Conservation (phyloP, 2,329 filamentous ascomycete species). For the Coccinonectria pachysandricola region DNA sequence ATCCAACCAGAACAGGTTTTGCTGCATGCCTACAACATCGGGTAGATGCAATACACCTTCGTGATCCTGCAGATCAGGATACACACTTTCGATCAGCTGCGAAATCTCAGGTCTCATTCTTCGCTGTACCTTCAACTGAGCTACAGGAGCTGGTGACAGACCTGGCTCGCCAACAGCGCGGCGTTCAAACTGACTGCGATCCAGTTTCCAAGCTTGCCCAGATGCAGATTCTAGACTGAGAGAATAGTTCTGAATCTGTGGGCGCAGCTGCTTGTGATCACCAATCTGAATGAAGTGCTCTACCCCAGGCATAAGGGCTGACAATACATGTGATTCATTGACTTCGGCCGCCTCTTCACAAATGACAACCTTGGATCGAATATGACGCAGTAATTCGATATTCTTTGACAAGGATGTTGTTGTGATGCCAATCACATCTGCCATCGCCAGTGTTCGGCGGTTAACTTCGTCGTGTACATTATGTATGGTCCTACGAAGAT, state of each 20-base stretch:
- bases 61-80: constrained; percentile 45
- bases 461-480: constrained; percentile 21
- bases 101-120: constrained; percentile 58
- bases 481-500: background rate
- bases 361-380: constrained; percentile 43
- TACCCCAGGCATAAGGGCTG: constrained; percentile 42
- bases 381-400: constrained; percentile 32
- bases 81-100: constrained; percentile 46
- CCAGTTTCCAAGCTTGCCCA: constrained; percentile 25
- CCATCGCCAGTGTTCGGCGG: constrained; percentile 22
- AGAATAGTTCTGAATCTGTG: constrained; percentile 42
- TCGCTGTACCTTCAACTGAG: constrained; percentile 45
- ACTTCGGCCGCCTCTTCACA: constrained; percentile 59
- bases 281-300: constrained; percentile 54
- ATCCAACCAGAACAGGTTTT: constrained; percentile 52
- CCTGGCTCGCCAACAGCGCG: constrained; percentile 21
- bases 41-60: constrained; percentile 28
- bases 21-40: constrained; percentile 41
- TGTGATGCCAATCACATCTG: constrained; percentile 44
- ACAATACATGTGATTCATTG: constrained; percentile 48
- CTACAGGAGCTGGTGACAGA: constrained; percentile 17
- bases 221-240: constrained; percentile 22
- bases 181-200: constrained; percentile 17
- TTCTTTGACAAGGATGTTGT: constrained; percentile 46
- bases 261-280: constrained; percentile 51